Percentiles rank a stretch among this genome's conserved stretches.
These are phyloP conservation scores for Alternaria conjuncta DNA, from an alignment of 2,329 filamentous ascomycete genomes.

Conservation along the genomic window DNA sequence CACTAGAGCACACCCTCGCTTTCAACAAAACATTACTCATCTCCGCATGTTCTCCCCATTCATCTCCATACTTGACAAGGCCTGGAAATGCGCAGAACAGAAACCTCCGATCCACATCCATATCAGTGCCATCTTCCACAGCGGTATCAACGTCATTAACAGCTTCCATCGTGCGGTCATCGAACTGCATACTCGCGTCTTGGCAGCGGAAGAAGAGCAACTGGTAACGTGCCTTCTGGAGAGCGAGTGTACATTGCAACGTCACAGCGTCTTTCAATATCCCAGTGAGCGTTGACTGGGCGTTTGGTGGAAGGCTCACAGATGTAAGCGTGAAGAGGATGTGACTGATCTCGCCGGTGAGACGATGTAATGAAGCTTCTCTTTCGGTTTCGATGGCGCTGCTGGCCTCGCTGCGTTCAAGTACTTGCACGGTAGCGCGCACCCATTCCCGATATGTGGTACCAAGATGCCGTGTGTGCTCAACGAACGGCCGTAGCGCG, in stretches of 20 bases:
- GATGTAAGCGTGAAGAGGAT: conserved; percentile 34
- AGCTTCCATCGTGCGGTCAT: conserved; percentile 38
- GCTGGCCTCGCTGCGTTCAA: conserved; percentile 25
- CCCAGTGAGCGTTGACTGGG: conserved; percentile 24
- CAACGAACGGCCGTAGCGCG: conserved; percentile 22
- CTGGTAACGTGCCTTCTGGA: conserved; percentile 42
- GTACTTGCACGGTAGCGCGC: conserved; percentile 34
- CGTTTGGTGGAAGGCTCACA: conserved; percentile 17
- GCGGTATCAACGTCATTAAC: conserved; percentile 34
- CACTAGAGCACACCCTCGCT: conserved; percentile 39
- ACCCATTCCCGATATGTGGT: conserved; percentile 37
- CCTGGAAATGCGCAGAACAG: conserved; percentile 44
- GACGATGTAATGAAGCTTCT: conserved; percentile 20
- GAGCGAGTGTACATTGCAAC: conserved; percentile 33
- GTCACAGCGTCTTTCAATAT: conserved; percentile 35
- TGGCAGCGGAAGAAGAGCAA: conserved; percentile 31
- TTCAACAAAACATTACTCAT: conserved; percentile 38
- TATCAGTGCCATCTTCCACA: conserved; percentile 32
- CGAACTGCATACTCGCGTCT: conserved; percentile 16
- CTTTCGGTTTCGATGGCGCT: conserved; percentile 16
- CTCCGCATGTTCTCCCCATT: conserved; percentile 32
- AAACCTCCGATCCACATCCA: conserved; percentile 21
- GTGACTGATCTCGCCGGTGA: conserved; percentile 28
- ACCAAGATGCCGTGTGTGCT: conserved; percentile 23
- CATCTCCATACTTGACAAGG: conserved; percentile 39